Evolutionary conservation across 2,329 filamentous ascomycete species (phyloP), one percentile per base, ranked within the genome.

Genomic region (Celoporthe dispersa): DNA sequence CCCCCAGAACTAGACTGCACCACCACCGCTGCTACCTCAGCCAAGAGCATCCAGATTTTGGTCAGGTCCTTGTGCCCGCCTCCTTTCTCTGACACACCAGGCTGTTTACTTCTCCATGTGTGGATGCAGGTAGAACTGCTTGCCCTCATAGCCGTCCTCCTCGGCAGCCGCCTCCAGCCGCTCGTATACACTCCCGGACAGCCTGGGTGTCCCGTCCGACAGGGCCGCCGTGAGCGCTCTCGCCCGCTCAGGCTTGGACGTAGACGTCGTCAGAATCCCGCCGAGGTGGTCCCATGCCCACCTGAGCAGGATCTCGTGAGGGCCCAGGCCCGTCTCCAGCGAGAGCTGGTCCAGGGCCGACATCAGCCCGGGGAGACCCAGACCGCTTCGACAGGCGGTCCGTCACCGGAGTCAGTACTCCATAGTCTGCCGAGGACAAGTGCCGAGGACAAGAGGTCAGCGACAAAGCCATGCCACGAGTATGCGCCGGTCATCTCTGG

Each of bases 81-180:
- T 44, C 41, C 41, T 44, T 48, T 7, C 6, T n/a, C 44, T 9
- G 7, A 2, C 44, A 7, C 22, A n/a, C 2, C 44, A n/a, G 2
- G 6, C 44, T 8, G 7, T 9, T 44, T 33, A 66, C 33, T 66
- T 66, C 14, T 66, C 53, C 64, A 66, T 60, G 35, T 66, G 64
- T 16, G 64, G 51, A 66, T 66, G 64, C 51, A 66, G 22, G 35
- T 66, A 66, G 19, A 66, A 66, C 53, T 57, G 53, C 35, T 66
- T 60, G 3, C 53, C 64, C 53, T 60, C 64, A 14, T 44, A 66
- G 1, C 64, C 64, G 25, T 66, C 64, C 33, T 66, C 51, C 8
- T 33, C 48, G 9, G 64, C 64, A 6, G 64, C 64, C 19, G n/a
- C n/a, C 25, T 66, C 64, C 14, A 66, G 35, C n/a, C 64, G 19